Conservation (phyloP, 2,329 filamentous ascomycete species). For the Ophiosphaerella narmari region DNA sequence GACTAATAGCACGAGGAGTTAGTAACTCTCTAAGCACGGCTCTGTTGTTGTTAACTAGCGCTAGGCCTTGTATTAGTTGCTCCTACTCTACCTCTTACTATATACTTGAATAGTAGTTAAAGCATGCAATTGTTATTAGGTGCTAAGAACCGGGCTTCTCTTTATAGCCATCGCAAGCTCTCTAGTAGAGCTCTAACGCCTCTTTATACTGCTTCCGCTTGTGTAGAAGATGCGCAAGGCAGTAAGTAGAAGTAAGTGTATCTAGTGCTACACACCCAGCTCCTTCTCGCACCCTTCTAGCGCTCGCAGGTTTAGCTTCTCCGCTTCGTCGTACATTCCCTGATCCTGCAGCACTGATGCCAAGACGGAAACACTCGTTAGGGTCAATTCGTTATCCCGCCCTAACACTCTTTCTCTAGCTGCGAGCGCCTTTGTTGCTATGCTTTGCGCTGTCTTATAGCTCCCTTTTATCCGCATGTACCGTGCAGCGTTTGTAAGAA, state of each 20-base stretch:
- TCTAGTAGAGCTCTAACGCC: not conserved
- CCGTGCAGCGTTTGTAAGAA: not conserved
- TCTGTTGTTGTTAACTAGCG: too few species aligned
- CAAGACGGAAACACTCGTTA: too few species aligned
- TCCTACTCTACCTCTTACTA: too few species aligned
- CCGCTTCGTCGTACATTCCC: slow-evolving; percentile 1
- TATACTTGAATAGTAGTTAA: too few species aligned
- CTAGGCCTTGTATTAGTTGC: too few species aligned
- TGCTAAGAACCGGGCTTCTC: not conserved
- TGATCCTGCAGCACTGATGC: not conserved
- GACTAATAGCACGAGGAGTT: too few species aligned
- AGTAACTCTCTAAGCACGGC: too few species aligned
- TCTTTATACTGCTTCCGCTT: not conserved
- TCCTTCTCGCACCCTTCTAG: not conserved
- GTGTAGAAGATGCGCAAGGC: not conserved
- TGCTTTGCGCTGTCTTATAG: too few species aligned
- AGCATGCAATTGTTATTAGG: not conserved
- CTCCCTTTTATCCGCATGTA: too few species aligned
- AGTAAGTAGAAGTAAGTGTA: not conserved
- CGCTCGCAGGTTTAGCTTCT: not conserved
- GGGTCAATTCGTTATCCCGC: too few species aligned
- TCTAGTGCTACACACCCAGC: not conserved
- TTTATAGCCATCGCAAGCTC: not conserved
- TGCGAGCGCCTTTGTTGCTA: too few species aligned
- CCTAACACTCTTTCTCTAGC: too few species aligned